These are phyloP conservation scores for Calonectria honghensis DNA, from an alignment of 2,329 filamentous ascomycete genomes.

Conservation along the genomic window DNA sequence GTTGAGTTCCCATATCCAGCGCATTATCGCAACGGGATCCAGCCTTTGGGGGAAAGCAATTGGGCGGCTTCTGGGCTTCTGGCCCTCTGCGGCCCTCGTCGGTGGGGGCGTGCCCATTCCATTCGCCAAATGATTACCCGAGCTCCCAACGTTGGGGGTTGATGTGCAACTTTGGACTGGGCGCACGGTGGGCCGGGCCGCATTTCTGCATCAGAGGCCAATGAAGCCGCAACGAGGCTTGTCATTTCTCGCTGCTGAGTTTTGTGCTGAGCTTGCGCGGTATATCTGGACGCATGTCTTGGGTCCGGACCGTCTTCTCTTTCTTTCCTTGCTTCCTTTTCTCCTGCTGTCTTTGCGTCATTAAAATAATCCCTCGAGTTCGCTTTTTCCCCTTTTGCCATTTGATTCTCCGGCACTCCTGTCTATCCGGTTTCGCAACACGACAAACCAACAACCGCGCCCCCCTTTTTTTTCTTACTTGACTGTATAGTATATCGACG, in stretches of 20 bases:
- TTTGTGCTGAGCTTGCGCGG: constrained; percentile 6
- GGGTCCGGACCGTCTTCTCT: background rate
- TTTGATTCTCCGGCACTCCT: background rate
- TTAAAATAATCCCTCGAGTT: background rate
- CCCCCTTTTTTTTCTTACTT: background rate
- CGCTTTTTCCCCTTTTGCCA: background rate
- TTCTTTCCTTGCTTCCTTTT: background rate
- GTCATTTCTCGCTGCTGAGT: background rate
- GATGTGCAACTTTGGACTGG: no score
- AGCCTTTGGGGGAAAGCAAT: constrained; percentile 19
- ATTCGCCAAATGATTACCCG: constrained; percentile 1
- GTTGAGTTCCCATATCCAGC: background rate
- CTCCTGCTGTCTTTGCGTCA: background rate
- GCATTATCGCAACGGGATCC: constrained; percentile 22
- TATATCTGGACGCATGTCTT: constrained; percentile 19
- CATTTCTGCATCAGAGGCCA: background rate
- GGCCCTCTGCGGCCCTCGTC: background rate
- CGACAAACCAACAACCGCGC: background rate
- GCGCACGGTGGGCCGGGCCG: constrained; percentile 21
- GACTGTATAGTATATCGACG: background rate
- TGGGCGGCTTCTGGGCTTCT: constrained; percentile 16
- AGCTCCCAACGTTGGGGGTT: background rate
- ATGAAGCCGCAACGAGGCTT: constrained; percentile 14
- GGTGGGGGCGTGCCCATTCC: constrained; percentile 8
- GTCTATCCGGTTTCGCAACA: background rate